Conservation (phyloP, 495 filamentous ascomycete species). For the Podospora sp. region DNA sequence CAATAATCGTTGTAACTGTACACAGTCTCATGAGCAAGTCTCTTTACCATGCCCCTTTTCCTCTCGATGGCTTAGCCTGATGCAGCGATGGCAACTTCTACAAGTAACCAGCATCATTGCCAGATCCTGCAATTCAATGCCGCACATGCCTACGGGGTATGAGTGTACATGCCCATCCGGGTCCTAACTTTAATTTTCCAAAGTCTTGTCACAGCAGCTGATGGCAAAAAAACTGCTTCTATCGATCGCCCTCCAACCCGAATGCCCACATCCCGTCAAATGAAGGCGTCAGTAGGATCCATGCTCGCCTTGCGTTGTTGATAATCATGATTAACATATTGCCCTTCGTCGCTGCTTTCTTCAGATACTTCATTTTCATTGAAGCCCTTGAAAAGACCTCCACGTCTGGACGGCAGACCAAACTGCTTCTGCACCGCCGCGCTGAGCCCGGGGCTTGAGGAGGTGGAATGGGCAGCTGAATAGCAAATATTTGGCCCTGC, state of each 20-base stretch:
- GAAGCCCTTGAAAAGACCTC: background rate
- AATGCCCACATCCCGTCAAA: background rate
- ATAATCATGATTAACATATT: constrained; percentile 1
- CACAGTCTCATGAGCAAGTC: too few relatives aligned
- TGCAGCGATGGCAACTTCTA: background rate
- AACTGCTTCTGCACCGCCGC: constrained; percentile 40
- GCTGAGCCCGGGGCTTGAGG: constrained; percentile 42
- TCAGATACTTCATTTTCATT: constrained; percentile 33
- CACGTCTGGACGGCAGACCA: constrained; percentile 25
- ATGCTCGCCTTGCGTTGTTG: background rate
- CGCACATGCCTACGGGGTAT: background rate
- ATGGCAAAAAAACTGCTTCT: background rate
- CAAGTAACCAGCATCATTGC: background rate
- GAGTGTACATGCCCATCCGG: background rate
- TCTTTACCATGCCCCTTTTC: too few relatives aligned
- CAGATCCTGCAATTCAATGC: background rate
- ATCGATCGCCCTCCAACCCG: constrained; percentile 1
- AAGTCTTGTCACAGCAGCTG: background rate
- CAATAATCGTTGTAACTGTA: too few relatives aligned
- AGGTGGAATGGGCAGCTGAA: constrained; percentile 24
- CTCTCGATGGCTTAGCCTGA: background rate
- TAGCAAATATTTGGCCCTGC: constrained; percentile 7
- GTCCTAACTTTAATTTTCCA: background rate
- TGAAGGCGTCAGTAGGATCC: constrained; percentile 13
- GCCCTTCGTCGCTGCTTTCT: background rate